These are phyloP conservation scores for Bipolaris cookei DNA, from an alignment of 2,329 filamentous ascomycete species.

Conservation along the genomic window DNA sequence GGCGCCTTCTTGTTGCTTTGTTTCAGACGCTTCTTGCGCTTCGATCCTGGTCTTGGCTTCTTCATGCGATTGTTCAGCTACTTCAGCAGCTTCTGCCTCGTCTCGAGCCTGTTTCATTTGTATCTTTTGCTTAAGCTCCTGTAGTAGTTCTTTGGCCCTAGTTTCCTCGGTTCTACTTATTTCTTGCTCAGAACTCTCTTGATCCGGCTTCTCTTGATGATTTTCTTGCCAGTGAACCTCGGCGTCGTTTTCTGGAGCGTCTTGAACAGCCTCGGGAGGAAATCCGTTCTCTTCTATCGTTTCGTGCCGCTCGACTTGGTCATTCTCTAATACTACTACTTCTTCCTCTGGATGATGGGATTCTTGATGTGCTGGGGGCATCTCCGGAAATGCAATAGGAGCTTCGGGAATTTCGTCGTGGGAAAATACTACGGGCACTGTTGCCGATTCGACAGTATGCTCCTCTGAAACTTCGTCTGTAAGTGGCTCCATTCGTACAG, in stretches of 20 bases:
- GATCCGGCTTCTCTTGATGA: constrained; percentile 8
- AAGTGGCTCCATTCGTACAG: not conserved
- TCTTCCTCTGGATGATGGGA: not conserved
- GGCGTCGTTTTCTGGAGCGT: not conserved
- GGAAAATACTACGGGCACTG: not conserved
- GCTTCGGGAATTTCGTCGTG: not conserved
- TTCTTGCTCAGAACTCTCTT: constrained; percentile 12
- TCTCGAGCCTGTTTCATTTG: constrained; percentile 3
- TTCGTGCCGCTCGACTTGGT: constrained; percentile 1
- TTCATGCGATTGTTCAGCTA: constrained; percentile 2
- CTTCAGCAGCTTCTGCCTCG: constrained; percentile 9
- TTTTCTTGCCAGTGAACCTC: constrained; percentile 1
- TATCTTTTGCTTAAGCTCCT: constrained; percentile 2
- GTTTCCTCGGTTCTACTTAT: constrained; percentile 9
- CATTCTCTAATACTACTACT: not conserved
- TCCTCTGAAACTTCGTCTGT: constrained; percentile 3
- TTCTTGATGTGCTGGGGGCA: constrained; percentile 5
- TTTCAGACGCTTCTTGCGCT: constrained; percentile 5
- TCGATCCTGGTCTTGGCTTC: not conserved
- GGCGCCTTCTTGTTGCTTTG: constrained; percentile 4
- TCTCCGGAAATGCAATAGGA: constrained; percentile 2
- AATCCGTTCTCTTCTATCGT: not conserved
- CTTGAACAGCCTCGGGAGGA: not conserved
- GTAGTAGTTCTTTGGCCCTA: constrained; percentile 5
- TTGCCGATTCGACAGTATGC: not conserved